These are phyloP conservation scores for Cyanidium caldarium DNA, from an alignment of 23 red algal genomes.

Conservation along the genomic window DNA sequence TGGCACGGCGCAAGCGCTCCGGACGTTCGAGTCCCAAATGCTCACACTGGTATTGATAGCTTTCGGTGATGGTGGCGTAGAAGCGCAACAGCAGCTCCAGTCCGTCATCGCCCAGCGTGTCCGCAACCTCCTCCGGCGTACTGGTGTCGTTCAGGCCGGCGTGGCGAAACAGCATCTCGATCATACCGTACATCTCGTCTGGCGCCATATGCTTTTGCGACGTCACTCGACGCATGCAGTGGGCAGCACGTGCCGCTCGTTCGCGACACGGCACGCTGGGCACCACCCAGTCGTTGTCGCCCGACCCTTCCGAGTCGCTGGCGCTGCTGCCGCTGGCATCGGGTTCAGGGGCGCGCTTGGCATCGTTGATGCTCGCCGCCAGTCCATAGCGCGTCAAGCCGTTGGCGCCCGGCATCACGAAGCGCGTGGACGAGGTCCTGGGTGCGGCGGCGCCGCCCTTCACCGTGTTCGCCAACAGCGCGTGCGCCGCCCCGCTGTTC, in stretches of 20 bases:
- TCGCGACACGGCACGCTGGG: not conserved
- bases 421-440: not conserved
- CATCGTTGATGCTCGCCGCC: too few species aligned
- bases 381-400: too few species aligned
- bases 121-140: not conserved
- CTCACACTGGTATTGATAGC: not conserved
- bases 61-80: not conserved
- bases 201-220: not conserved
- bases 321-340: too few species aligned
- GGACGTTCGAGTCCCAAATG: not conserved
- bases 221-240: not conserved
- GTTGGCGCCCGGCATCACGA: not conserved
- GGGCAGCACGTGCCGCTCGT: not conserved
- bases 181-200: not conserved
- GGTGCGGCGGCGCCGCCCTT: not conserved
- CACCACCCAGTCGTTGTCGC: not conserved
- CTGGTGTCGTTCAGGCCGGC: not conserved
- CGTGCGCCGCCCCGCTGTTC: not conserved
- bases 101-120: constrained; percentile 3
- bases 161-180: not conserved
- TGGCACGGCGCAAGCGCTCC: not conserved
- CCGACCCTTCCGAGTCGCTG: too few species aligned
- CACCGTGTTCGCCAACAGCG: not conserved
- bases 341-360: too few species aligned
- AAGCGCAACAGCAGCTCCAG: constrained; percentile 10